Percentiles rank a stretch among this genome's conserved stretches.
Conservation (phyloP, 768 basidiomycete genomes). For the Phylloporus scabripes region DNA sequence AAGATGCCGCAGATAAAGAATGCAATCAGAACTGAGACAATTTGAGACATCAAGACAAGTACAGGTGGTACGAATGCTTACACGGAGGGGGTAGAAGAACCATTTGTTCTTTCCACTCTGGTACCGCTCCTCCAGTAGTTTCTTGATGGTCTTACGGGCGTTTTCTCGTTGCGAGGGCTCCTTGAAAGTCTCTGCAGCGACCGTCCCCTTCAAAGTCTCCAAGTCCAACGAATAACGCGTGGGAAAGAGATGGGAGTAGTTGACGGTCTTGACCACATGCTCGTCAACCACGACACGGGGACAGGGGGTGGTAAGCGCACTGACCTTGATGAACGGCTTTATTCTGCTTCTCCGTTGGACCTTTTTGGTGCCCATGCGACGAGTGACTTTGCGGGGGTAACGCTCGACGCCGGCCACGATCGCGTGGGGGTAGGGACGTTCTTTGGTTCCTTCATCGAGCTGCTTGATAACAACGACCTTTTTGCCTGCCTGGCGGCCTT, state of each 20-base stretch:
- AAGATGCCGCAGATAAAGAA: conserved; percentile 10
- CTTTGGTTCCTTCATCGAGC: conserved; percentile 94
- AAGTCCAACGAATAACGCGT: conserved; percentile 98
- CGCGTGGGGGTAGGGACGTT: conserved; percentile 94
- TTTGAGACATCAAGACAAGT: conserved; percentile 3
- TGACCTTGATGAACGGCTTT: conserved; percentile 99
- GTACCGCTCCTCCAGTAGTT: conserved; percentile 94
- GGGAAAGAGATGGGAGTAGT: conserved; percentile 99
- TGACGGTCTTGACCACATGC: conserved; percentile 56
- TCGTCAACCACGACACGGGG: neutral
- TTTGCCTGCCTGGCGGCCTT: conserved; percentile 98
- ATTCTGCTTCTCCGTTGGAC: conserved; percentile 89
- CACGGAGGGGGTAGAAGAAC: conserved; percentile 89
- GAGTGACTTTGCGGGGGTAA: conserved; percentile 96
- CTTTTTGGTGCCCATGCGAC: conserved; percentile 96
- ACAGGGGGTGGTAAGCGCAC: conserved; percentile 16
- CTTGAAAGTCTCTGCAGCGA: conserved; percentile 89
- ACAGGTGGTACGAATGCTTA: conserved; percentile 33
- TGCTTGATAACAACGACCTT: conserved; percentile 99
- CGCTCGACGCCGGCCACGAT: conserved; percentile 98
- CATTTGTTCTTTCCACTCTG: conserved; percentile 92
- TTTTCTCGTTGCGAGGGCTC: conserved; percentile 94
- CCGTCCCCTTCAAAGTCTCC: conserved; percentile 86
- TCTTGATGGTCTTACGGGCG: conserved; percentile 95
- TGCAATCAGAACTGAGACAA: conserved; percentile 32